These are phyloP conservation scores for Austroboletus niveus DNA, from an alignment of 1,284 basidiomycete species.

Conservation along the genomic window DNA sequence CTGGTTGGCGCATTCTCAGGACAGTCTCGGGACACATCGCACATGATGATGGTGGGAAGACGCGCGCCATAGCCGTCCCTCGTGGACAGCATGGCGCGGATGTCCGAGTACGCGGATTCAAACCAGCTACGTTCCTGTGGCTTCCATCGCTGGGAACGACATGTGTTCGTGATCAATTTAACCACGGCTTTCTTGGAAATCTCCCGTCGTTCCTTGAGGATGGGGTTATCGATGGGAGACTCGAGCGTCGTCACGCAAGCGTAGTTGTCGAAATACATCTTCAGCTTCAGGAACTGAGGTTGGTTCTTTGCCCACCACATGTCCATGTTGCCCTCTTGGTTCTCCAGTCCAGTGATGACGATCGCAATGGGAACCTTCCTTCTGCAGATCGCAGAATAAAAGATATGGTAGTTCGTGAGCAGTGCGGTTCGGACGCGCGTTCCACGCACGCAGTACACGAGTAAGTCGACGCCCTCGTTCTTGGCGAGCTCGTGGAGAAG, in stretches of 20 bases:
- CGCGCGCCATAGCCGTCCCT: slow-evolving; percentile 5
- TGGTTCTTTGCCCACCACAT: slow-evolving; percentile 25
- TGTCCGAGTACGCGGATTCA: slow-evolving; percentile 25
- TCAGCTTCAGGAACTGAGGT: slow-evolving; percentile 17
- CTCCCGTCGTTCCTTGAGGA: slow-evolving; percentile 18
- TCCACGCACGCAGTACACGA: slow-evolving; percentile 31
- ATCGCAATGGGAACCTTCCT: slow-evolving; percentile 30
- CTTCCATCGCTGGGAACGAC: slow-evolving; percentile 21
- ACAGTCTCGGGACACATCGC: slow-evolving; percentile 12
- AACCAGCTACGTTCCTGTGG: slow-evolving; percentile 26
- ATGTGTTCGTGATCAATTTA: slow-evolving; percentile 18
- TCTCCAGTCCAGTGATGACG: slow-evolving; percentile 31
- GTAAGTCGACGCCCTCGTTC: slow-evolving; percentile 22
- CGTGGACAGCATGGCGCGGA: slow-evolving; percentile 22
- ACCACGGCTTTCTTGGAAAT: slow-evolving; percentile 14
- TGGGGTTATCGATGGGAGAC: slow-evolving; percentile 5
- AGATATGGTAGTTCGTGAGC: slow-evolving; percentile 28
- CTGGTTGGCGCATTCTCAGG: background rate
- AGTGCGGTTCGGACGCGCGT: slow-evolving; percentile 27
- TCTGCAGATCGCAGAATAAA: slow-evolving; percentile 33
- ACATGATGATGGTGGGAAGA: slow-evolving; percentile 24
- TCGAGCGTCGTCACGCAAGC: slow-evolving; percentile 31
- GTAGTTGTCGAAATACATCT: slow-evolving; percentile 25
- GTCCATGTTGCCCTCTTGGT: slow-evolving; percentile 28
- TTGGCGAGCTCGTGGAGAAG: slow-evolving; percentile 27